Base-by-base conservation (phyloP, 176 grass and related monocot genomes). In the Pharus latifolius region DNA sequence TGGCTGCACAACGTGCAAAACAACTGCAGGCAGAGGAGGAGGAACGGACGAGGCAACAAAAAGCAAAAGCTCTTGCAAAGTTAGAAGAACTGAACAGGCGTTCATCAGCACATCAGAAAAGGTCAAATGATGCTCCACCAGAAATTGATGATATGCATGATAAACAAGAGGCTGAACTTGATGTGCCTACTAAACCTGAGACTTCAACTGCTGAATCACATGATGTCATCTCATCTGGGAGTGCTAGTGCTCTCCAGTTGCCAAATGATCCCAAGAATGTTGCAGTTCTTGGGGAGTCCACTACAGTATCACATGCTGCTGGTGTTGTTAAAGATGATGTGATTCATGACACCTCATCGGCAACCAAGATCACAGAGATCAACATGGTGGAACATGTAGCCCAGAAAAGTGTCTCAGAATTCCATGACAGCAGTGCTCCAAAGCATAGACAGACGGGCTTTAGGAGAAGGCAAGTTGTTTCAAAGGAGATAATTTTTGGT, bases 21-120 rank as follows among this genome's bases (percentile, higher is more conserved):
- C 85, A 91, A 32, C 56, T 94, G 55, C 84, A 99, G 84, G 63
- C 70, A 59, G 90, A 99, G 75, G 95, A 99, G 73, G 90, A 99
- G 49, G 90, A 99, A 67, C 83, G 87, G 40, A 88, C 57, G 72
- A 89, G 81, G 44, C 82, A 91, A 55, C 95, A 94, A 80, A 99
- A 71, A 60, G 90, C 87, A 72, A 99, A 99, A 87, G 95, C 90
- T 75, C 84, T 91, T 49, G 84, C 76, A 9, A 99, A 99, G 60
- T 78, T 94, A 74, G 95, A 99, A 85, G 95, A 91, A 75, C 49
- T 99, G 72, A 88, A 99, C 53, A 90, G 77, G 28, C 95, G 95
- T 5, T 83, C 89, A 26, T 55, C 78, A 64, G 78, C 73, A 67
- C 35, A 72, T 74, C 78, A 53, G 71, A 78, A 85, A 38, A 85